Conservation (phyloP, 1,139 yeast genomes). For the Yamadazyma diddensiae region DNA sequence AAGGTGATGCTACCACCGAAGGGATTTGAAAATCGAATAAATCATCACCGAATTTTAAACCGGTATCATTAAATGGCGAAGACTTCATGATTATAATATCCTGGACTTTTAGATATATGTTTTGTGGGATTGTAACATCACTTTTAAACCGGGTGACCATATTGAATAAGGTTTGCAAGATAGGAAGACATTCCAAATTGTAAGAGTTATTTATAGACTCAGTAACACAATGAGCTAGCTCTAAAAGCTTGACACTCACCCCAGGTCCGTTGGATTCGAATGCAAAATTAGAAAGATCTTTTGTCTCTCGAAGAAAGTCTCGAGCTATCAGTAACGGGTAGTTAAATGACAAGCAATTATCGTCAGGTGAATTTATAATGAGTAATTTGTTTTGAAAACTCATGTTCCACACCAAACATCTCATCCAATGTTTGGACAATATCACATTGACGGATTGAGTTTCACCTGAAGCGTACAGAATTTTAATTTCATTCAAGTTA, state of each 20-base stretch:
- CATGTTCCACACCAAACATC: constrained; percentile 32
- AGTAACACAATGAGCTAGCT: constrained; percentile 26
- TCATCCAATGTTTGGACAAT: constrained; percentile 33
- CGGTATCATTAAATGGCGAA: constrained; percentile 1
- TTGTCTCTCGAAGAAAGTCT: constrained; percentile 23
- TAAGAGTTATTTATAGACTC: constrained; percentile 18
- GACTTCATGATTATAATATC: constrained; percentile 7
- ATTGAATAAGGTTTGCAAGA: constrained; percentile 18
- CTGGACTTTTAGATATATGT: constrained; percentile 19
- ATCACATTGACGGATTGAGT: constrained; percentile 30
- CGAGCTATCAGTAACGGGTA: constrained; percentile 30
- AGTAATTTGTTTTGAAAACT: constrained; percentile 20
- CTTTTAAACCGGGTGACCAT: constrained; percentile 20
- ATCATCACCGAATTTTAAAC: neutral
- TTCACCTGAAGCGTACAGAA: constrained; percentile 18
- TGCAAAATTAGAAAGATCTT: constrained; percentile 25
- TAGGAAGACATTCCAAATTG: constrained; percentile 6
- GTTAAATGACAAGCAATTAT: constrained; percentile 17
- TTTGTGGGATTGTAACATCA: constrained; percentile 20
- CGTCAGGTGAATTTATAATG: constrained; percentile 1
- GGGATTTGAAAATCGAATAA: constrained; percentile 4
- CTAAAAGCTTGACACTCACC: constrained; percentile 29
- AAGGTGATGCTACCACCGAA: constrained; percentile 6
- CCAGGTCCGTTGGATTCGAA: constrained; percentile 38
- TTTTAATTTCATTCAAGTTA: constrained; percentile 19